These are phyloP conservation scores for Cenchrus americanus DNA, from an alignment of 176 grass and related monocot genomes.

Conservation along the genomic window DNA sequence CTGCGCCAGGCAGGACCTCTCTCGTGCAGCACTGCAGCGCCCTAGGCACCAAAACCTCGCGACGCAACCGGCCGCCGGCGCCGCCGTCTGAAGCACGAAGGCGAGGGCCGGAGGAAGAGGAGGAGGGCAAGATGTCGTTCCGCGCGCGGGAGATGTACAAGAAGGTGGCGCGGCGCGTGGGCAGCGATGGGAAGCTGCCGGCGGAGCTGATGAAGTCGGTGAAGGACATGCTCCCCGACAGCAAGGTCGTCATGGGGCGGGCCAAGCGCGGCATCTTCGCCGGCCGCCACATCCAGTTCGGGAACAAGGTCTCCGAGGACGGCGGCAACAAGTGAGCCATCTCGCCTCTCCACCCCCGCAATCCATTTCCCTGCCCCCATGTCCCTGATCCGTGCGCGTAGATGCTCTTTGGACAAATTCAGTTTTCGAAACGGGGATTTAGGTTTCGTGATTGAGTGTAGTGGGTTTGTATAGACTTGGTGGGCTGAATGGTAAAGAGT, in stretches of 20 bases:
- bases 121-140: conserved; percentile 65
- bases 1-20: background rate
- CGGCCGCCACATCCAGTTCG: conserved; percentile 87
- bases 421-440: background rate
- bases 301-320: conserved; percentile 93
- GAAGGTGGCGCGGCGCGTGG: conserved; percentile 73
- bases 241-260: conserved; percentile 81
- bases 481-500: background rate
- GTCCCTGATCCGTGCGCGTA: conserved; percentile 19
- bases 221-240: conserved; percentile 70
- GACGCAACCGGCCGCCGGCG: conserved; percentile 27
- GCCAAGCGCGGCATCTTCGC: conserved; percentile 96
- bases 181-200: conserved; percentile 55
- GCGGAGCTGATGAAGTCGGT: conserved; percentile 70
- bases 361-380: background rate
- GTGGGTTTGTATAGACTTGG: background rate
- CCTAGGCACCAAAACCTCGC: conserved; percentile 32
- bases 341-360: background rate
- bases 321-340: conserved; percentile 90
- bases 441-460: background rate
- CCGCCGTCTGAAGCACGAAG: background rate
- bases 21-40: background rate
- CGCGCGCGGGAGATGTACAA: conserved; percentile 81
- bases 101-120: background rate
- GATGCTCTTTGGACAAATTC: background rate